phyloP scores from a whole-genome alignment of 441 rosid genomes.

The Daphne laureola region DNA sequence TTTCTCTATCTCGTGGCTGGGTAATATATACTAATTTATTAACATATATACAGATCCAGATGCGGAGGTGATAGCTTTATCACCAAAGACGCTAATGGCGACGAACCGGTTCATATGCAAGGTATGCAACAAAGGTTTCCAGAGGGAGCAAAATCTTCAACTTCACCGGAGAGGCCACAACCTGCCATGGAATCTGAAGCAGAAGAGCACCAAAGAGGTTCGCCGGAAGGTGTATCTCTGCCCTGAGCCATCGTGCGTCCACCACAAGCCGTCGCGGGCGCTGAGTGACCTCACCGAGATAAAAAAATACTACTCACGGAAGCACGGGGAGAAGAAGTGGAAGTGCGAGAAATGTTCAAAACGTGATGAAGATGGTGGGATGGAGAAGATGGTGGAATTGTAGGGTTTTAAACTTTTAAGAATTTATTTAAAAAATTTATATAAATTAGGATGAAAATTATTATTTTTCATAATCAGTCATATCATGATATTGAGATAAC shows the following conservation, averaged over 20 bases:
- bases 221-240: conserved; percentile 86
- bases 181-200: conserved; percentile 90
- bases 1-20: too few species aligned
- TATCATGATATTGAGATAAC: too few species aligned
- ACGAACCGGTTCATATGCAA: conserved; percentile 93
- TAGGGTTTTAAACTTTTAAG: too few species aligned
- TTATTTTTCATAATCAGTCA: too few species aligned
- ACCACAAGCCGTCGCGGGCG: conserved; percentile 90
- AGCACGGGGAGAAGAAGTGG: conserved; percentile 95
- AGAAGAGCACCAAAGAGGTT: conserved; percentile 72
- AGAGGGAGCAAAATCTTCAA: conserved; percentile 90
- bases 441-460: too few species aligned
- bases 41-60: conserved; percentile 89
- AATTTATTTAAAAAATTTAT: too few species aligned
- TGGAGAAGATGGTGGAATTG: too few species aligned
- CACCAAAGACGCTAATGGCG: conserved; percentile 92
- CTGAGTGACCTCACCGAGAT: conserved; percentile 96
- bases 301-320: conserved; percentile 79
- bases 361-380: too few species aligned
- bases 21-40: too few species aligned
- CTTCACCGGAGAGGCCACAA: conserved; percentile 97
- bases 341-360: conserved; percentile 90
- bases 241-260: conserved; percentile 95
- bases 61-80: conserved; percentile 86
- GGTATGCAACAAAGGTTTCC: conserved; percentile 96